Conservation (phyloP, 805 yeast species). For the Candida alai region DNA sequence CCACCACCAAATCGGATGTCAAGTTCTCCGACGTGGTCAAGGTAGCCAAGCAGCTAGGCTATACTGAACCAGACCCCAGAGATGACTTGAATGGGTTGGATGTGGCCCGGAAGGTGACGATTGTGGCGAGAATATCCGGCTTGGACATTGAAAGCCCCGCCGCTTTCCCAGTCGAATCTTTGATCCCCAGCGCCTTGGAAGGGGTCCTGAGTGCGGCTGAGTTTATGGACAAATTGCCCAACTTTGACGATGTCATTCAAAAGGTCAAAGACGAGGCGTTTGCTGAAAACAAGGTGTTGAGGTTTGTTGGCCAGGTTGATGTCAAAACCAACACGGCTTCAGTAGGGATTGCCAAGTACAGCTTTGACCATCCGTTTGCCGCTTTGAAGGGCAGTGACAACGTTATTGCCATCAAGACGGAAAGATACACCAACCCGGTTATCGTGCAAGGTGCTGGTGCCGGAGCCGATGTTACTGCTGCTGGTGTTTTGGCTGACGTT, state of each 20-base stretch:
- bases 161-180: slow-evolving; percentile 89
- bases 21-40: slow-evolving; percentile 88
- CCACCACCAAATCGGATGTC: slow-evolving; percentile 51
- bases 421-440: slow-evolving; percentile 89
- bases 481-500: slow-evolving; percentile 91
- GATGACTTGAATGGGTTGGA: slow-evolving; percentile 98
- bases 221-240: slow-evolving; percentile 75
- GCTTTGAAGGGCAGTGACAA: slow-evolving; percentile 94
- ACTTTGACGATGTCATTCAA: slow-evolving; percentile 77
- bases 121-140: slow-evolving; percentile 91
- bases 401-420: slow-evolving; percentile 85
- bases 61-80: slow-evolving; percentile 99
- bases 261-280: slow-evolving; percentile 77
- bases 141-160: slow-evolving; percentile 79
- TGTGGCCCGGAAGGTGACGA: slow-evolving; percentile 97
- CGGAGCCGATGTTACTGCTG: slow-evolving; percentile 70
- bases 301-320: slow-evolving; percentile 92
- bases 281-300: slow-evolving; percentile 76
- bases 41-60: slow-evolving; percentile 86
- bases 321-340: slow-evolving; percentile 62
- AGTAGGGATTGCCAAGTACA: slow-evolving; percentile 88
- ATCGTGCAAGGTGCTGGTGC: slow-evolving; percentile 97
- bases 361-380: slow-evolving; percentile 90
- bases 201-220: slow-evolving; percentile 68
- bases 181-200: slow-evolving; percentile 86